Evolutionary conservation across 1,139 yeast species (phyloP).

Genomic region (Yamadazyma blattariae): DNA sequence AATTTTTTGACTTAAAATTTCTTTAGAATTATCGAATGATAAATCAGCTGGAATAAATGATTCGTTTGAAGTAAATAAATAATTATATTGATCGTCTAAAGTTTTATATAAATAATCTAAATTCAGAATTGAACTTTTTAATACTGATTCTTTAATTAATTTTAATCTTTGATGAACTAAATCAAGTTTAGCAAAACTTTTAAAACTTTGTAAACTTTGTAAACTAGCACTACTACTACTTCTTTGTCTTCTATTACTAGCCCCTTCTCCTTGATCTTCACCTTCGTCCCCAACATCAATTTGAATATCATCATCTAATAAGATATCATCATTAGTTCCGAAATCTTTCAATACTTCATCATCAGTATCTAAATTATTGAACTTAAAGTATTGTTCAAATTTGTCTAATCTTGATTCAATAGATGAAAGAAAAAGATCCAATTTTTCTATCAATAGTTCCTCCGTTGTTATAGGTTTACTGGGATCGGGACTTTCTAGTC

Average conservation of each 20-base stretch:
- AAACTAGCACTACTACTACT: constrained; percentile 11
- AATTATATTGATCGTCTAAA: constrained; percentile 55
- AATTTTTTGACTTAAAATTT: constrained; percentile 40
- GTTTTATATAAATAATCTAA: constrained; percentile 48
- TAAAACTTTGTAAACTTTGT: constrained; percentile 26
- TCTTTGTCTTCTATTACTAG: constrained; percentile 14
- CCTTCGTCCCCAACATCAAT: too few relatives aligned
- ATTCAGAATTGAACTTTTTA: constrained; percentile 43
- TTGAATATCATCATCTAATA: neutral
- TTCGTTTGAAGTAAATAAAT: constrained; percentile 29
- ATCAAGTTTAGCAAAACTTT: constrained; percentile 36
- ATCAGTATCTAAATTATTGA: constrained; percentile 16
- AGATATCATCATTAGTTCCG: neutral
- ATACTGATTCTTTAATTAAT: constrained; percentile 38
- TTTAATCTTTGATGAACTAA: constrained; percentile 42
- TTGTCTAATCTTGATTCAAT: constrained; percentile 51
- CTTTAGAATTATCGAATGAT: constrained; percentile 24
- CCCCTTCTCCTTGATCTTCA: constrained; percentile 30
- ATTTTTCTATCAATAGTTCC: constrained; percentile 46
- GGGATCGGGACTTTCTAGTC: constrained; percentile 8
- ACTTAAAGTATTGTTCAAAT: constrained; percentile 50
- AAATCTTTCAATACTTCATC: constrained; percentile 16
- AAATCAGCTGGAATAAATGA: constrained; percentile 10
- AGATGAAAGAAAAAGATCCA: constrained; percentile 52
- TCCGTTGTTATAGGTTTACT: constrained; percentile 29